A percentile compares a stretch with the other conserved stretches of the same genome.
Conservation (phyloP, 192 early-diverging fungal species). For the Coemansia sp. region DNA sequence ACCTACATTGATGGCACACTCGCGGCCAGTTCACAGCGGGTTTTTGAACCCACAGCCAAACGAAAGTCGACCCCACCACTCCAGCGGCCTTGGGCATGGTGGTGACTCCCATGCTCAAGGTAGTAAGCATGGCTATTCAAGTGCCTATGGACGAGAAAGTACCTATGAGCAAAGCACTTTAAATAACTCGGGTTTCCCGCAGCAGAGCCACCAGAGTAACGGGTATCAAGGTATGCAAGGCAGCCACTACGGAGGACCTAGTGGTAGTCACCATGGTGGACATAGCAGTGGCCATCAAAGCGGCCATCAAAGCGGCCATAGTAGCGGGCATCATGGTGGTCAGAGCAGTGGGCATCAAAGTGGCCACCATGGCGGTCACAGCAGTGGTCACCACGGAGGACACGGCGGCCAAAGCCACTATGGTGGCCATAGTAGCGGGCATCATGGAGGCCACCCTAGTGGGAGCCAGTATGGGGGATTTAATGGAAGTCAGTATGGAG, state of each 20-base stretch:
- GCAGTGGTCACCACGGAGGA: not conserved
- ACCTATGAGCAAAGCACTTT: not conserved
- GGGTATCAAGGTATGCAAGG: conserved; percentile 4
- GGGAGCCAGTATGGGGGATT: not conserved
- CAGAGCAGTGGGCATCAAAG: not conserved
- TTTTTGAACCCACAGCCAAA: conserved; percentile 11
- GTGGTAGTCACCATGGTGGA: conserved; percentile 1
- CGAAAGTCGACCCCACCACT: conserved; percentile 8
- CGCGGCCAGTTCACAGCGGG: conserved; percentile 11
- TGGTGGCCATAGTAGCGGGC: conserved; percentile 3
- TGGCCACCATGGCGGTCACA: not conserved
- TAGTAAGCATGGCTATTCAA: conserved; percentile 1
- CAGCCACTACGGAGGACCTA: conserved; percentile 9
- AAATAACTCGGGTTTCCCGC: conserved; percentile 2
- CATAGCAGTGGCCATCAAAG: not conserved
- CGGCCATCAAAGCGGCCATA: not conserved
- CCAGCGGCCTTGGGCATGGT: not conserved
- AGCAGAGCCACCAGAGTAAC: conserved; percentile 5
- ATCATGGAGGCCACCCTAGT: conserved; percentile 4
- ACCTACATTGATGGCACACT: conserved; percentile 2
- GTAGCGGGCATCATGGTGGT: conserved; percentile 9
- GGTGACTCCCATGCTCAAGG: not conserved
- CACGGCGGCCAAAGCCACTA: conserved; percentile 5
- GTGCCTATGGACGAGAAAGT: not conserved
- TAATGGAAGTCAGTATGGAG: conserved; percentile 9